Evolutionary conservation across 768 basidiomycete genomes (phyloP), one percentile per base, ranked within the genome.

Genomic region (Hericium erinaceus): DNA sequence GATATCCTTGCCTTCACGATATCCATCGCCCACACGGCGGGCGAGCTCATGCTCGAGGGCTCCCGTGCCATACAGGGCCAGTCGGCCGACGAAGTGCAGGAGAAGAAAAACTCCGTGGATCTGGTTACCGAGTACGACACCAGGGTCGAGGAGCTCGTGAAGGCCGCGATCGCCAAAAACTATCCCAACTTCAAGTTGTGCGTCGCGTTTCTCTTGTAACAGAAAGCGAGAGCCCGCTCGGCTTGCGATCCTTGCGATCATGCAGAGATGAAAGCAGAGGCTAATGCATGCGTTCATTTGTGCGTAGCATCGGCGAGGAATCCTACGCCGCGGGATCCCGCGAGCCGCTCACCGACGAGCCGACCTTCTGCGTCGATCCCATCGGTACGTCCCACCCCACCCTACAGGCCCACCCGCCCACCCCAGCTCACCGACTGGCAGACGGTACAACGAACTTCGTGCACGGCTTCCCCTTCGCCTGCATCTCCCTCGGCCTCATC

Each of bases 351-450:
- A 92, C 90, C 1, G 89, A 97, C 64, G 84, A 84, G 33, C 93
- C 94, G 4, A 98, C 95, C 0, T 99, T 89, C 75, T 97, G 95
- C 65, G 90, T 95, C 48, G 95, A 98, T 69, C 95, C 95, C 37
- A 95, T 97, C 57, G 94, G 89, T 86, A 63, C 56, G 77, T 65
- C 55, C 15, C 44, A 7, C 41, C 7, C 37, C 22, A 40, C 22
- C 5, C 26, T 13, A 12, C 37, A 52, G 41, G 15, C 18, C 51
- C 22, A 22, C n/a, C 24, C 49, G 5, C 20, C 24, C 28, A 33
- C 24, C n/a, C 46, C 53, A 22, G 38, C 12, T 8, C 24, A 39
- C 22, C 33, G 15, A 4, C 2, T 26, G 16, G 37, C 64, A 90
- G 89, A 92, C 66, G 90, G 91, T 13, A 94, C 91, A 3, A 93